These are phyloP conservation scores for Coemansia sp. DNA, from an alignment of 371 early-diverging fungal species.

Conservation along the genomic window DNA sequence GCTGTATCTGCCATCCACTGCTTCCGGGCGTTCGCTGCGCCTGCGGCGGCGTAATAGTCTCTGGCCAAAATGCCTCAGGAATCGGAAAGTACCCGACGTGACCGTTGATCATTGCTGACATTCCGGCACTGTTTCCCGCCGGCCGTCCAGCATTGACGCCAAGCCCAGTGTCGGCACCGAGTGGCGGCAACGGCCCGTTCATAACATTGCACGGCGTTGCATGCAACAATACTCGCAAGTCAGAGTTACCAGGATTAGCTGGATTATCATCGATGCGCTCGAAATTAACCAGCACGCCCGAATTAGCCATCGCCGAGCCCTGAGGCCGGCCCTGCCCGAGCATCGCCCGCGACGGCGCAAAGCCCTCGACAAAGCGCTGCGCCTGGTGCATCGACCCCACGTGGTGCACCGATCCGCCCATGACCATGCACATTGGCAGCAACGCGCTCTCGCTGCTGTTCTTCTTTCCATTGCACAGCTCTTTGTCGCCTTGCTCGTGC, in stretches of 20 bases:
- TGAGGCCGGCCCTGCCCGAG: conserved; percentile 12
- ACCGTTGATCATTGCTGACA: conserved; percentile 40
- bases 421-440: conserved; percentile 61
- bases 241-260: conserved; percentile 36
- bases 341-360: conserved; percentile 22
- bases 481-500: conserved; percentile 53
- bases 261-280: conserved; percentile 57
- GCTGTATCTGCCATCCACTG: conserved; percentile 37
- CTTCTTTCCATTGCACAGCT: conserved; percentile 26
- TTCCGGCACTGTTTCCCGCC: conserved; percentile 33
- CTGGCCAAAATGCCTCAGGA: conserved; percentile 71
- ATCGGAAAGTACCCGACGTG: conserved; percentile 65
- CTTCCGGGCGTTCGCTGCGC: neutral
- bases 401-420: conserved; percentile 59
- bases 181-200: conserved; percentile 34
- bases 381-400: conserved; percentile 50
- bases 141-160: neutral
- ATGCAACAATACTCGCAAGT: conserved; percentile 43
- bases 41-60: conserved; percentile 38
- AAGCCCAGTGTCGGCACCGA: neutral
- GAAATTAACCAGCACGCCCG: conserved; percentile 64
- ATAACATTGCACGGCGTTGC: conserved; percentile 25
- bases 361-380: conserved; percentile 45
- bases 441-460: conserved; percentile 57
- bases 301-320: conserved; percentile 52